Base-by-base conservation (phyloP, 345 rosid species). In the Syzygium jambos region DNA sequence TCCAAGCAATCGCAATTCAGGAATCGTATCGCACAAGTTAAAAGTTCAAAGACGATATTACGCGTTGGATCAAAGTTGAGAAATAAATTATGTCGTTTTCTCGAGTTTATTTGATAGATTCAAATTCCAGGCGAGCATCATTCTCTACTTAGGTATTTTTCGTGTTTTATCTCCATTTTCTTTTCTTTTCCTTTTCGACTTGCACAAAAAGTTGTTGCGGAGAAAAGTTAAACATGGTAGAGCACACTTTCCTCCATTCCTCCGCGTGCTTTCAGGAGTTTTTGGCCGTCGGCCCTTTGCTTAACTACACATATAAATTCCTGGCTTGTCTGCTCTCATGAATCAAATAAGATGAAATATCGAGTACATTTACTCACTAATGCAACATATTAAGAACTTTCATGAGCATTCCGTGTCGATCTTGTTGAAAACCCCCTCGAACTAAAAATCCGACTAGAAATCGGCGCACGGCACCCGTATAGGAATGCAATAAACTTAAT, bases 381-480 rank as follows among this genome's bases (percentile, higher is more conserved):
- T 52, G 55, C 21, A 25, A 68, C 43, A 68, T 8, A 68, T 11
- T 17, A 17, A 34, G 13, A 17, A 17, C 12, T 68, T 68, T 17
- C 17, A 65, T 65, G 9, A 30, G 43, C 11, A 68, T 68, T 17
- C 25, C 13, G 9, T 19, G 12, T 9, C 78, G 4, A 34, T 68
- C 46, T 34, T 19, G 25, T 34, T 1, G 23, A 38, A 73, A 38
- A n/a, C 34, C 73, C 17, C n/a, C 80, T 34, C 3, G 14, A 73
- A 9, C 14, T 73, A 19, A 73, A 17, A 23, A 68, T 0, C 5
- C 3, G 1, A 17, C 3, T 68, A 34, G 25, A 17, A 41, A 19
- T 73, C 0, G 5, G 5, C 4, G 3, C 13, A 13, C 3, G 1
- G 5, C 25, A 9, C 0, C 5, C 2, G 30, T 30, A 65, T 30